Evolutionary conservation across 2,329 filamentous ascomycete species (phyloP).

Genomic region (Alternaria sp.): DNA sequence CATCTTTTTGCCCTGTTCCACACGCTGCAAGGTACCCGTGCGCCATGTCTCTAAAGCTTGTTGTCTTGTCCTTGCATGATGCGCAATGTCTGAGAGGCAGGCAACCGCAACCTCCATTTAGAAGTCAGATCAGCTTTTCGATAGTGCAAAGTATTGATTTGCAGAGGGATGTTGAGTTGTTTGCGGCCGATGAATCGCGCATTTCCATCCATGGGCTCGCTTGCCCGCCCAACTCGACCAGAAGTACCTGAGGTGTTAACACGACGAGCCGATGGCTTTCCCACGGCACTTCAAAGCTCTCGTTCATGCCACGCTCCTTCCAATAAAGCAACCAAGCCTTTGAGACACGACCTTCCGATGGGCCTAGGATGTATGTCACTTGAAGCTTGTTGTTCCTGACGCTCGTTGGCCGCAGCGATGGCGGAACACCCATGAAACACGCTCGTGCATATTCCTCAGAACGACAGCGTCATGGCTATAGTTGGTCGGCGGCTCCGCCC

Average conservation of each 20-base stretch:
- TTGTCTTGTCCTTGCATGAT: neutral
- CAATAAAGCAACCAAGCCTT: slow-evolving; percentile 16
- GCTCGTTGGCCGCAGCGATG: slow-evolving; percentile 18
- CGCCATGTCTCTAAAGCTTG: slow-evolving; percentile 1
- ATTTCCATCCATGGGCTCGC: neutral
- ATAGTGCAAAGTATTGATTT: neutral
- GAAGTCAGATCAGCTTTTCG: neutral
- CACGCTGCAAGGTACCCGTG: slow-evolving; percentile 9
- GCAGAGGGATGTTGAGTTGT: neutral
- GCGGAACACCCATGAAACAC: slow-evolving; percentile 30
- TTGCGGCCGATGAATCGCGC: neutral
- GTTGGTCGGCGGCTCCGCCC: slow-evolving; percentile 13
- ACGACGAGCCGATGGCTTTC: neutral
- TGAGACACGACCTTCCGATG: slow-evolving; percentile 13
- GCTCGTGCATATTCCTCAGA: slow-evolving; percentile 14
- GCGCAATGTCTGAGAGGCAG: neutral
- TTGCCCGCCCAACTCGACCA: neutral
- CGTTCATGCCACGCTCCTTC: slow-evolving; percentile 1
- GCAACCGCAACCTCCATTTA: neutral
- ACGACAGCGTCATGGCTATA: slow-evolving; percentile 18
- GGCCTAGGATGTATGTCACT: slow-evolving; percentile 5
- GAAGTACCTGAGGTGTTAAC: neutral
- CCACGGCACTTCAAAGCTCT: neutral
- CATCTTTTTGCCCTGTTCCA: slow-evolving; percentile 1
- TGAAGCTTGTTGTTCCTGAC: slow-evolving; percentile 25